These are phyloP conservation scores for Wickerhamomyces sp. DNA, from an alignment of 1,139 yeast genomes.

Conservation along the genomic window DNA sequence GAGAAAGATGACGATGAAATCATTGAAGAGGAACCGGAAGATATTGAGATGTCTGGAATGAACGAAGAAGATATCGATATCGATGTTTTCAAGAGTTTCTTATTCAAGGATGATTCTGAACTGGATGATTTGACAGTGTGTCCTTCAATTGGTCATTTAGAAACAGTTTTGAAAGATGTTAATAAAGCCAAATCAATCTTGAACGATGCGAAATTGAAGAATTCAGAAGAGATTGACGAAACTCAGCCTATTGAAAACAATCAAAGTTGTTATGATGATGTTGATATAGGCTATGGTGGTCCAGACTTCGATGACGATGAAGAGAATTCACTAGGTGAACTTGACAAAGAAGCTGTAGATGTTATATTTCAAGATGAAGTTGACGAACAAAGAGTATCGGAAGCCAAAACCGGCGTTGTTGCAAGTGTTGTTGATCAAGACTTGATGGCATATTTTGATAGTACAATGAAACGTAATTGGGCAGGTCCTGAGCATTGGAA, in stretches of 20 bases:
- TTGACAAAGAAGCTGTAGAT: conserved; percentile 32
- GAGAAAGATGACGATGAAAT: conserved; percentile 15
- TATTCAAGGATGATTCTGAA: conserved; percentile 30
- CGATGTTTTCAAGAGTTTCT: conserved; percentile 24
- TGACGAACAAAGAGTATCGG: conserved; percentile 13
- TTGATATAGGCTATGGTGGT: conserved; percentile 10
- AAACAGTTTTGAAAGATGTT: conserved; percentile 53
- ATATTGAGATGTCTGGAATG: conserved; percentile 20
- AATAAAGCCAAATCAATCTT: conserved; percentile 49
- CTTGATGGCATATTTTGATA: conserved; percentile 77
- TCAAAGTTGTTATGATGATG: conserved; percentile 11
- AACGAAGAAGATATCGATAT: conserved; percentile 22
- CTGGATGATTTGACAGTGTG: conserved; percentile 45
- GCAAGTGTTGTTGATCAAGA: conserved; percentile 53
- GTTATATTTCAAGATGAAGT: conserved; percentile 20
- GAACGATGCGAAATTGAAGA: conserved; percentile 37
- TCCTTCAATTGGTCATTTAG: conserved; percentile 57
- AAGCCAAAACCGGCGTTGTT: conserved; percentile 20
- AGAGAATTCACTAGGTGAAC: conserved; percentile 23
- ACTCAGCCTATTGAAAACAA: conserved; percentile 2
- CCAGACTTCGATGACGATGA: conserved; percentile 24
- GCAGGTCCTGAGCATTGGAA: conserved; percentile 96
- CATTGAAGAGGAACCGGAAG: conserved; percentile 16
- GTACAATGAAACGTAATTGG: conserved; percentile 67
- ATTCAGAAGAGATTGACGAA: conserved; percentile 3